These are phyloP conservation scores for Typha latifolia DNA, from an alignment of 176 grass and related monocot species.

Conservation along the genomic window DNA sequence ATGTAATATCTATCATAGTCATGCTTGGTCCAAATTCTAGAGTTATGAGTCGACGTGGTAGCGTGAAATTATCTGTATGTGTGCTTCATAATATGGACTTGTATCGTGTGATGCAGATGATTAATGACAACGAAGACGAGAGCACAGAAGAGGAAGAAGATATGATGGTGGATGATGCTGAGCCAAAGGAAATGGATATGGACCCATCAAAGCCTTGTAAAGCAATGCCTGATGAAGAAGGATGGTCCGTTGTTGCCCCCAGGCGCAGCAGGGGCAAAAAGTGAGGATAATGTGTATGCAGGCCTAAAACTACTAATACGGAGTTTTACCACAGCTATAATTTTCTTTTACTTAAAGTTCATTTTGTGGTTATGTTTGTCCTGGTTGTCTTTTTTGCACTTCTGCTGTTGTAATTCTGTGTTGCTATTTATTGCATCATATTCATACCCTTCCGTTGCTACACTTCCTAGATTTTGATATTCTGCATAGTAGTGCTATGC, in stretches of 20 bases:
- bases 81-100: conserved; percentile 4
- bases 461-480: too few relatives aligned
- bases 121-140: conserved; percentile 14
- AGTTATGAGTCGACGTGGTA: conserved; percentile 17
- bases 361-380: background rate
- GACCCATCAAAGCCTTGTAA: conserved; percentile 31
- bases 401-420: background rate
- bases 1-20: background rate
- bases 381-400: background rate
- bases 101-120: conserved; percentile 8
- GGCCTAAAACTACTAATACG: background rate
- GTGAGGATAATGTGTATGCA: background rate
- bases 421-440: background rate
- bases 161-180: conserved; percentile 28
- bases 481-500: too few relatives aligned
- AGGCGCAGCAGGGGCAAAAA: conserved; percentile 27
- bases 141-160: conserved; percentile 33
- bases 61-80: background rate
- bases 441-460: background rate
- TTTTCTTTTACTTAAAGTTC: background rate
- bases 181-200: conserved; percentile 29
- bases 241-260: conserved; percentile 62
- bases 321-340: background rate
- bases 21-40: background rate
- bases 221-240: conserved; percentile 49